A percentile compares a stretch with the other conserved stretches of the same genome.
These are phyloP conservation scores for Talaromyces sp. DNA, from an alignment of 2,329 filamentous ascomycete species.

Conservation along the genomic window DNA sequence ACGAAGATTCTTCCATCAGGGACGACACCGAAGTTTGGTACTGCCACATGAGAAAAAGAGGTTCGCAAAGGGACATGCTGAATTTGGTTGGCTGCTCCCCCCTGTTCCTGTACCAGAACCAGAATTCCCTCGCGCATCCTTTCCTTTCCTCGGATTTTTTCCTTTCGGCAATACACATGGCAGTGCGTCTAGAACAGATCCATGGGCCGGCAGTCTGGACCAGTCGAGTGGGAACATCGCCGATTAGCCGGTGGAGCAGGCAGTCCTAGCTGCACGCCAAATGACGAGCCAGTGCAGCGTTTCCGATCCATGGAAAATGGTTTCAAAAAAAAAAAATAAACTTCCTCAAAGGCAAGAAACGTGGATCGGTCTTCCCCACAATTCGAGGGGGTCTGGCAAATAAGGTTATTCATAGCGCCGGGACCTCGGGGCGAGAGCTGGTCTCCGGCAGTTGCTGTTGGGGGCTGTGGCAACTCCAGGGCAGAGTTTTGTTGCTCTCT, in stretches of 20 bases:
- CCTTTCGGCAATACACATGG: neutral
- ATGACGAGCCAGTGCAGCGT: neutral
- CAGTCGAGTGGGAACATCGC: conserved; percentile 2
- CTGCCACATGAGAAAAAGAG: neutral
- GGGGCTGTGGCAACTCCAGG: neutral
- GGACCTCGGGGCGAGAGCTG: neutral
- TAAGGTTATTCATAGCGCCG: neutral
- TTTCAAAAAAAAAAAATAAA: neutral
- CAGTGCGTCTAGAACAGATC: neutral
- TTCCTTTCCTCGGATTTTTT: neutral
- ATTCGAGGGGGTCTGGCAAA: neutral
- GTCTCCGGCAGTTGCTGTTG: neutral
- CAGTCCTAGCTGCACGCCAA: conserved; percentile 1
- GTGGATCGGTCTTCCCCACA: neutral
- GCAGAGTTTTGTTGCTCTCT: neutral
- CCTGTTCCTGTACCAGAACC: neutral
- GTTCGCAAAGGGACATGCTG: neutral
- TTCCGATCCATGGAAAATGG: conserved; percentile 4
- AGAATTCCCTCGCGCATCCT: neutral
- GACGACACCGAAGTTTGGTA: neutral
- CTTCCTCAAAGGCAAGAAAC: neutral
- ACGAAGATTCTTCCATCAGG: neutral
- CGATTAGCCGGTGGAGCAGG: conserved; percentile 7
- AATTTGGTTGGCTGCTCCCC: neutral
- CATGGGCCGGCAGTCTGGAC: conserved; percentile 9